Base-by-base conservation (phyloP, 139 green algal species). In the Penium margaritaceum region DNA sequence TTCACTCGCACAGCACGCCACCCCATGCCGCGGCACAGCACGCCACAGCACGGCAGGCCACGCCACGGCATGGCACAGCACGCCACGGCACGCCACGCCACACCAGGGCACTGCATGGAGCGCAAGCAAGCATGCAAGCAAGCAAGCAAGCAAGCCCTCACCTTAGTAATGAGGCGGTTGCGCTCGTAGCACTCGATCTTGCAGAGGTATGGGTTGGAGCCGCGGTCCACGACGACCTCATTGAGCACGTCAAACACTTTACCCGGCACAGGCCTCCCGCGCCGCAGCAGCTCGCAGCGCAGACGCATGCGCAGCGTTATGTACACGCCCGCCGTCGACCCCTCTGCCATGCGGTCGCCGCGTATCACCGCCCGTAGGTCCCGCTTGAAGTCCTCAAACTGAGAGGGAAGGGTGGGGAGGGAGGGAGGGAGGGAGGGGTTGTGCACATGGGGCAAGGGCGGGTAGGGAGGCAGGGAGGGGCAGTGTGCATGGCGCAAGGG, bases 241-340 rank as follows among this genome's bases (percentile, higher is more conserved):
- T 98, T 98, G 38, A 98, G 70, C 58, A 95, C 90, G 35, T 85
- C 67, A 69, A 84, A 84, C 14, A 63, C 67, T 47, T 84, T 84
- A 3, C 80, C 80, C 14, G 78, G 77, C 6, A 84, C 34, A 3
- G 70, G 69, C 63, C 60, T 58, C 15, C 75, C 79, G 3, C 60
- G 32, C 38, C 86, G 77, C 29, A 88, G 77, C 15, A 97, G 75
- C 62, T 89, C 75, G 79, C 93, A 97, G 34, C 81, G 33, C 57
- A 98, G 83, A 32, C 94, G 87, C 94, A 98, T 98, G 47, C 94
- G 86, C 63, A 98, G 84, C 30, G 92, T 97, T 61, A 98, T 89
- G 84, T 95, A 90, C 33, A 97, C 90, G 30, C 92, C 92, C 7
- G 69, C 57, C 15, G 36, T 57, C 2, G 34, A 4, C 46, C 15